Conservation (phyloP, 2,329 filamentous ascomycete species). For the Sarocladium kiliense region DNA sequence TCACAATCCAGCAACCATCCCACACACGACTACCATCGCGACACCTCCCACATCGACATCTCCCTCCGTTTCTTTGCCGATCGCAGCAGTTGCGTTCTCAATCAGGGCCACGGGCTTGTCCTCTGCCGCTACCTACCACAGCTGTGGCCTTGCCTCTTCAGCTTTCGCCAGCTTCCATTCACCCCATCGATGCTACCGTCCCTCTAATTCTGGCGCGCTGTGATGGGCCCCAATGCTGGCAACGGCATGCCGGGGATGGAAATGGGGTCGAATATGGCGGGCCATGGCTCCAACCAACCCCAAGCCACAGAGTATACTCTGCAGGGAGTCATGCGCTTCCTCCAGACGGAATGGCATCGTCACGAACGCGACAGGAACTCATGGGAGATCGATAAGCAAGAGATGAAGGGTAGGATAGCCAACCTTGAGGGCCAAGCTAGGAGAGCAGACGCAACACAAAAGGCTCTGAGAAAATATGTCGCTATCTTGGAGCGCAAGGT, state of each 20-base stretch:
- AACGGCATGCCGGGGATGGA: slow-evolving; percentile 43
- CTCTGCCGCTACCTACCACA: background rate
- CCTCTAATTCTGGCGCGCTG: slow-evolving; percentile 23
- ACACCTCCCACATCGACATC: background rate
- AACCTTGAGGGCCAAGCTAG: slow-evolving; percentile 85
- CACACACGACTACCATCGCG: background rate
- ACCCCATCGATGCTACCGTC: slow-evolving; percentile 5
- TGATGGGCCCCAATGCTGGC: slow-evolving; percentile 37
- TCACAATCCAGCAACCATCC: background rate
- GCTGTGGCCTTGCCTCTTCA: background rate
- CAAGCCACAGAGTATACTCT: slow-evolving; percentile 58
- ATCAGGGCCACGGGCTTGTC: background rate
- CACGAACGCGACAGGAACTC: slow-evolving; percentile 96
- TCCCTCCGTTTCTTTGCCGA: background rate
- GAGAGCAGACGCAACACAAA: slow-evolving; percentile 82
- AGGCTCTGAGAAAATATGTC: slow-evolving; percentile 86
- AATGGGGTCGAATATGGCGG: slow-evolving; percentile 38
- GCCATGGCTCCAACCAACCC: slow-evolving; percentile 44
- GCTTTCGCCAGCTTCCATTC: background rate
- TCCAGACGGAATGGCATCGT: slow-evolving; percentile 98
- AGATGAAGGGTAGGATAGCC: slow-evolving; percentile 98
- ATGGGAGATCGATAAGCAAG: slow-evolving; percentile 98
- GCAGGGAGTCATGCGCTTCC: slow-evolving; percentile 92
- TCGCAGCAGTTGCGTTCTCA: background rate
- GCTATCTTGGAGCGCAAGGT: slow-evolving; percentile 83